Evolutionary conservation across 176 grass and related monocot genomes (phyloP).

Genomic region (Raddia guianensis): DNA sequence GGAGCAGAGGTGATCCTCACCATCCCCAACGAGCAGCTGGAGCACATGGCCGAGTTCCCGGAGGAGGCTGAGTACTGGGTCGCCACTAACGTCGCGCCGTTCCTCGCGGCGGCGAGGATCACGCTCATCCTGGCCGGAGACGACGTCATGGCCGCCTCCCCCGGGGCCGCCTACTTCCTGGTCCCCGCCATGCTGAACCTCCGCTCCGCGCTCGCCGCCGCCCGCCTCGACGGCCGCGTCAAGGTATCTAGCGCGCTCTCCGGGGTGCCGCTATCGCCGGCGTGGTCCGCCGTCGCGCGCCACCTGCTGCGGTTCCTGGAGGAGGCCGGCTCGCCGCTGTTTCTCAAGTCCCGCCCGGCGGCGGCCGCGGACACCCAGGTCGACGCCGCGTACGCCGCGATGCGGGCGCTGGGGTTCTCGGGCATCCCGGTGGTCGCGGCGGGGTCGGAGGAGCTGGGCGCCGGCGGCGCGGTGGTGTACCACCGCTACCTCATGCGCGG

Average conservation of each 20-base stretch:
- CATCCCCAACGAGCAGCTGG: slow-evolving; percentile 46
- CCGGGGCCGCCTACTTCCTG: slow-evolving; percentile 19
- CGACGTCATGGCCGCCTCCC: background rate
- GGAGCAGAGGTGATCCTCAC: slow-evolving; percentile 31
- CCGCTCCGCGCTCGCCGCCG: slow-evolving; percentile 39
- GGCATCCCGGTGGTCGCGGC: slow-evolving; percentile 40
- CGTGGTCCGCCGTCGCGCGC: slow-evolving; percentile 2
- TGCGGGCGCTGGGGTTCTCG: slow-evolving; percentile 31
- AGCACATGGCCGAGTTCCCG: slow-evolving; percentile 48
- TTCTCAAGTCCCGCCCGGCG: slow-evolving; percentile 31
- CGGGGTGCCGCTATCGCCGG: background rate
- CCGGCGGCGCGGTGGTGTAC: slow-evolving; percentile 8
- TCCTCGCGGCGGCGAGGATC: slow-evolving; percentile 44
- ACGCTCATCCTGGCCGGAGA: slow-evolving; percentile 38
- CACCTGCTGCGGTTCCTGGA: slow-evolving; percentile 38
- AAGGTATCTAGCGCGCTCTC: slow-evolving; percentile 46
- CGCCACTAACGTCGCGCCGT: slow-evolving; percentile 33
- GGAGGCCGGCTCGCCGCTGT: slow-evolving; percentile 37
- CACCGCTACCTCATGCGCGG: slow-evolving; percentile 18
- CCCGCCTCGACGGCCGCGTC: slow-evolving; percentile 36
- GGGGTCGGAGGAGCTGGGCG: background rate
- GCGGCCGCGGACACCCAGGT: slow-evolving; percentile 10
- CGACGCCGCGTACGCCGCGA: slow-evolving; percentile 34
- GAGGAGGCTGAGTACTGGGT: slow-evolving; percentile 53
- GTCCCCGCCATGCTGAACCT: slow-evolving; percentile 49